These are phyloP conservation scores for Fusarium coicis DNA, from an alignment of 2,329 filamentous ascomycete species.

Conservation along the genomic window DNA sequence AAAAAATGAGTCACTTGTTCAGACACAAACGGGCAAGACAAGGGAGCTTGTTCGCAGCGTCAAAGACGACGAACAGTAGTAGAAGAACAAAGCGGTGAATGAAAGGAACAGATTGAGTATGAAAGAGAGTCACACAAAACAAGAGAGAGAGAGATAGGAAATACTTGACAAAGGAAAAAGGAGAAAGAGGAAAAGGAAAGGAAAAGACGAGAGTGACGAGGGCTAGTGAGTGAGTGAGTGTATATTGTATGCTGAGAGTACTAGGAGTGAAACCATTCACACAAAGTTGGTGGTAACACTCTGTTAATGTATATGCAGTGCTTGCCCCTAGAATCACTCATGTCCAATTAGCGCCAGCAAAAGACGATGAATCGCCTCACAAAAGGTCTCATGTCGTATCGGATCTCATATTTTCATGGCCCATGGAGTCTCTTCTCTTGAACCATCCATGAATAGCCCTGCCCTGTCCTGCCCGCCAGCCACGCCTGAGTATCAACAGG, in stretches of 20 bases:
- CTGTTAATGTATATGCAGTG: conserved; percentile 29
- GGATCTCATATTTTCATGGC: conserved; percentile 21
- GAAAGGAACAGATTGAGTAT: conserved; percentile 18
- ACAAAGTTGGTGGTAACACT: conserved; percentile 12
- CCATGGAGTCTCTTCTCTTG: not conserved
- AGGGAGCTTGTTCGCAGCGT: conserved; percentile 22
- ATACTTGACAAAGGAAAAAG: conserved; percentile 25
- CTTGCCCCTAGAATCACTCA: conserved; percentile 5
- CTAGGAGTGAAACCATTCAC: conserved; percentile 14
- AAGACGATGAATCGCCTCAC: conserved; percentile 17
- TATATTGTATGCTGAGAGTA: conserved; percentile 10
- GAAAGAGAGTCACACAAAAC: conserved; percentile 25
- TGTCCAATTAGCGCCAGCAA: conserved; percentile 26
- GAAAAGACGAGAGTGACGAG: not conserved
- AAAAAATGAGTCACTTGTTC: conserved; percentile 30
- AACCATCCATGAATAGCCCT: conserved; percentile 4
- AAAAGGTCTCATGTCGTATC: conserved; percentile 27
- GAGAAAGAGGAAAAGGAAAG: conserved; percentile 10
- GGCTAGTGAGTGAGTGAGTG: conserved; percentile 1
- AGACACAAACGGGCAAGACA: conserved; percentile 15
- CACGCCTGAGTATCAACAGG: conserved; percentile 40
- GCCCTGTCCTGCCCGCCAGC: conserved; percentile 21
- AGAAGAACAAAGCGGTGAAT: conserved; percentile 29
- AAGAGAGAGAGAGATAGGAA: conserved; percentile 29
- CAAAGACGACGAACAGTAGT: conserved; percentile 18